phyloP scores from a whole-genome alignment of 108 stramenopile species.

The Cylindrotheca fusiformis region DNA sequence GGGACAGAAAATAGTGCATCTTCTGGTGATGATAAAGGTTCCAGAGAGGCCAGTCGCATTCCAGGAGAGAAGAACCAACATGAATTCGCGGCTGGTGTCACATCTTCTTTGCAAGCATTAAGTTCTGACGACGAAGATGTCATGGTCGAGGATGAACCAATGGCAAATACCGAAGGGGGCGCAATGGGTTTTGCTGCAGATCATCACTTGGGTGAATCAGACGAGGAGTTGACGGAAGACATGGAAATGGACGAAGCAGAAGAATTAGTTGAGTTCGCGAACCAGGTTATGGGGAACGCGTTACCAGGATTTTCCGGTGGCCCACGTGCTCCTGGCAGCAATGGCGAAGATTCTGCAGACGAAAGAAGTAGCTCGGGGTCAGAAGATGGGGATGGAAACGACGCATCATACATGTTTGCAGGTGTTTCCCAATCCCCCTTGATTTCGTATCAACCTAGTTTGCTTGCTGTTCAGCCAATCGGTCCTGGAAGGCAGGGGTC shows the following conservation, averaged over 20 bases:
- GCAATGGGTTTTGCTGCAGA: constrained; percentile 6
- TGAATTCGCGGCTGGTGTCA: neutral
- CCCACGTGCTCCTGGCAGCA: neutral
- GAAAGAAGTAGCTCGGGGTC: constrained; percentile 44
- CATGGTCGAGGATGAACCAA: neutral
- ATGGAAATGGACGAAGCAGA: constrained; percentile 60
- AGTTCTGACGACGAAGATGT: neutral
- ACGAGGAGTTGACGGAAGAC: constrained; percentile 29
- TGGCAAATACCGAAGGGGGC: neutral
- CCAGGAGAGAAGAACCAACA: no score
- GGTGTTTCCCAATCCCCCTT: constrained; percentile 73
- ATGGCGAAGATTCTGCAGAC: constrained; percentile 42
- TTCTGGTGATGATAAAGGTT: neutral
- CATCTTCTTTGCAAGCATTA: neutral
- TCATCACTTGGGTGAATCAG: constrained; percentile 17
- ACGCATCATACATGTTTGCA: constrained; percentile 48
- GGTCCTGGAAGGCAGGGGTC: constrained; percentile 73
- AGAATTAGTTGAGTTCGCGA: constrained; percentile 47
- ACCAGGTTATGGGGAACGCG: constrained; percentile 10
- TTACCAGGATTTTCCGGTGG: neutral
- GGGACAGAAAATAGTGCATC: neutral
- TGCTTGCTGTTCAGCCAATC: constrained; percentile 52
- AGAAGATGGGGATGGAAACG: constrained; percentile 37
- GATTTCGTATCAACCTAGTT: constrained; percentile 76
- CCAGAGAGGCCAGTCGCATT: neutral